Percentiles rank a stretch among this genome's conserved stretches.
These are phyloP conservation scores for Epichloe uncinata DNA, from an alignment of 2,329 filamentous ascomycete species.

Conservation along the genomic window DNA sequence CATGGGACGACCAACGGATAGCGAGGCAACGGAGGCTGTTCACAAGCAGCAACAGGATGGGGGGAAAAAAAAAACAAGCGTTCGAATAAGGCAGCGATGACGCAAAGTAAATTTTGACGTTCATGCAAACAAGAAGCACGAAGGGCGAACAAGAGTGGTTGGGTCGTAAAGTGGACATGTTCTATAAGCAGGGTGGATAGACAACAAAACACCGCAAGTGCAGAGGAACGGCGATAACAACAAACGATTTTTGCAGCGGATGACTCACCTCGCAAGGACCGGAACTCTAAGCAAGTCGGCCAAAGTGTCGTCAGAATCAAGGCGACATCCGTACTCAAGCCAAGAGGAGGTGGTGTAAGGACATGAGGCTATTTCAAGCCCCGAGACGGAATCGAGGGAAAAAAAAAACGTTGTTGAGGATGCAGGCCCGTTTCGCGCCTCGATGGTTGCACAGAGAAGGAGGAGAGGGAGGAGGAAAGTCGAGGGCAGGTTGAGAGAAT, in stretches of 20 bases:
- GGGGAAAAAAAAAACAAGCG: background rate
- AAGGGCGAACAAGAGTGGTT: background rate
- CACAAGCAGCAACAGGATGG: background rate
- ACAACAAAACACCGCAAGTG: conserved; percentile 5
- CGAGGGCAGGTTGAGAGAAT: background rate
- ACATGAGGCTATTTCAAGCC: conserved; percentile 4
- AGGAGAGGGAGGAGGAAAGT: background rate
- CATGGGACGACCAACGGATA: background rate
- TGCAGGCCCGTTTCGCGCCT: background rate
- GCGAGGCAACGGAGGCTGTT: background rate
- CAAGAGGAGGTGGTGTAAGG: background rate
- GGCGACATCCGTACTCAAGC: background rate
- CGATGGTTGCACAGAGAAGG: conserved; percentile 5
- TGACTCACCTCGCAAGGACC: conserved; percentile 7
- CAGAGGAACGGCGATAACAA: conserved; percentile 4
- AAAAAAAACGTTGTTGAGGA: background rate
- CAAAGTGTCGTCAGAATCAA: background rate
- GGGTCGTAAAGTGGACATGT: background rate
- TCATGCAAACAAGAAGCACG: background rate
- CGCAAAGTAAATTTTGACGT: background rate
- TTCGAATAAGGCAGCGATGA: background rate
- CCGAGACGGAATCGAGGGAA: background rate
- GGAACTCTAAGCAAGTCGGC: background rate
- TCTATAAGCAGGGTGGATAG: conserved; percentile 2
- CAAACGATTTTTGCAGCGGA: background rate